Evolutionary conservation across 768 basidiomycete species (phyloP), one percentile per base, ranked within the genome.

Genomic region (Russula compacta): DNA sequence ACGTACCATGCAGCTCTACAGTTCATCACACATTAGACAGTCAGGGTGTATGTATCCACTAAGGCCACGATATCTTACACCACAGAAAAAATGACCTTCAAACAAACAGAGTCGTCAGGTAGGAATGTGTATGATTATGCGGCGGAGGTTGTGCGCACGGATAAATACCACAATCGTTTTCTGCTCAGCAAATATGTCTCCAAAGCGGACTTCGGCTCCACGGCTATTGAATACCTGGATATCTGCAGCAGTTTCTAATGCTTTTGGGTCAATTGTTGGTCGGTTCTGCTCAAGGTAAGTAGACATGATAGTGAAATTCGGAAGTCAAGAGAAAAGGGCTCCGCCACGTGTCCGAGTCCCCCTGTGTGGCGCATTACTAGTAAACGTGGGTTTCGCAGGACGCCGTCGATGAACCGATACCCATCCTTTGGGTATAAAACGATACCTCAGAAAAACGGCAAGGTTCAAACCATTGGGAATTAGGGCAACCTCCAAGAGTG

Each of bases 71-170:
- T 5, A 1, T 24, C 38, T 50, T 56, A 63, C 65, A 42, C 65
- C 63, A 42, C 65, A 64, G 55, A 64, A 64, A 24, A 60, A 66
- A 21, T 66, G 65, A 15, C 65, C 65, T 66, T 40, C 9, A 15
- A 21, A 35, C 7, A 19, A 38, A 32, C 7, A n/a, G 33, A n/a
- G 6, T 5, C 4, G 36, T 48, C 56, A 60, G 29, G n/a, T 6
- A n/a, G 5, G 39, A 32, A n/a, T 24, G 46, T 42, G 21, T 40
- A 35, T 10, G 15, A 8, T 11, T 4, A n/a, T 24, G 9, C n/a
- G 6, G 17, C 29, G n/a, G 43, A 7, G 19, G 29, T 36, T 36
- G 19, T 24, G 53, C 64, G 44, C 19, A 63, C 64, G 64, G 9
- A 64, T 58, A 38, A 64, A 66, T 21, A 64, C 59, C 1, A 64